Evolutionary conservation across 352 stramenopile species (phyloP), one percentile per base, ranked within the genome.

Genomic region (Phytophthora niederhauseri): DNA sequence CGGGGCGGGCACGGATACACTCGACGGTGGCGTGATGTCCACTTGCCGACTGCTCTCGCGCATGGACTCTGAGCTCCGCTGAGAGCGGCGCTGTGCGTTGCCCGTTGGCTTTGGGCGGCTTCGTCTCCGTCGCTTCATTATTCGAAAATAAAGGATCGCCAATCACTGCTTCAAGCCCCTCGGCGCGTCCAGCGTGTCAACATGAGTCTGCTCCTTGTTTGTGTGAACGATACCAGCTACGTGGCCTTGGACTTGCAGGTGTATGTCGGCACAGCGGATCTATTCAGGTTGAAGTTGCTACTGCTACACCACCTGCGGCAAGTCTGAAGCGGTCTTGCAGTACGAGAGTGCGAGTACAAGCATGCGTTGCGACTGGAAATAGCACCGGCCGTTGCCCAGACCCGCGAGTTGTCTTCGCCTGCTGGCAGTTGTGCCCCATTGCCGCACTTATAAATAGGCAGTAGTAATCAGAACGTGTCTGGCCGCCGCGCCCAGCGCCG

Each of bases 101-200:
- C 19, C 30, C 50, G 63, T 63, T 78, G 57, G 51, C 28, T 70
- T 48, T 51, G 43, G 53, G 57, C 57, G 65, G 57, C 64, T 64
- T 73, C 48, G 67, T 78, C 67, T 76, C 66, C 76, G 73, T 80
- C 74, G 74, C 80, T 89, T 86, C 84, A 89, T 86, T 90, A 88
- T 92, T 84, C 72, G 75, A 85, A 78, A 84, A 87, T 84, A 87
- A 87, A 87, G 78, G 78, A 87, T 87, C 76, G 72, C 76, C 74
- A 79, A 87, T 84, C 73, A 85, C 73, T 90, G 78, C 73, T 81
- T 85, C 71, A 74, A 75, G 66, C 58, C 48, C 62, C 36, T 22
- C 36, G 49, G 54, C 41, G 55, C 54, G 46, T 69, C 41, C 11
- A 15, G 58, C 54, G 22, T 75, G 26, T 60, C 59, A 36, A 28